Conservation (phyloP, 1,284 basidiomycete species). For the Papiliotrema laurentii region DNA sequence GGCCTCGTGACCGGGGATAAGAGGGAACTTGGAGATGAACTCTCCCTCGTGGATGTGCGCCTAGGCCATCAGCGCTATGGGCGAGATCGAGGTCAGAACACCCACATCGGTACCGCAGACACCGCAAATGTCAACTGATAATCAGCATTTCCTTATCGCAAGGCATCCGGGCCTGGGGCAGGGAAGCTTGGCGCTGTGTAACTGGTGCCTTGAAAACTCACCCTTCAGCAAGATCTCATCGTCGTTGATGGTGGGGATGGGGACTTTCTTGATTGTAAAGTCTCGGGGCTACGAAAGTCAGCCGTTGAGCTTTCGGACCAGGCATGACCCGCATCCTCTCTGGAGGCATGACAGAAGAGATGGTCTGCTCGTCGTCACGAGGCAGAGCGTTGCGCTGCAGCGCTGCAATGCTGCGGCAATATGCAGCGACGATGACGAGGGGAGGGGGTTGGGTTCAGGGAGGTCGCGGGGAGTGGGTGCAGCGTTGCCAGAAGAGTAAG, state of each 20-base stretch:
- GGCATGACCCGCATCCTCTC: too few species aligned
- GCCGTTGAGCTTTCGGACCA: too few species aligned
- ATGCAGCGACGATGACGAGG: background rate
- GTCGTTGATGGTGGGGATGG: constrained; percentile 59
- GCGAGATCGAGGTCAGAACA: background rate
- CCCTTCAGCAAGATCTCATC: constrained; percentile 69
- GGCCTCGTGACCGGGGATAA: constrained; percentile 77
- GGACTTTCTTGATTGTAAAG: constrained; percentile 60
- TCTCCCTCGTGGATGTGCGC: constrained; percentile 67
- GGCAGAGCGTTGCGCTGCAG: too few species aligned
- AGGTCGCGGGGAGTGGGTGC: background rate
- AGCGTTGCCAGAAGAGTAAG: background rate
- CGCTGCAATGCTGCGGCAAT: too few species aligned
- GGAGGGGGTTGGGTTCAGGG: constrained; percentile 1
- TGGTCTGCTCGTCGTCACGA: too few species aligned
- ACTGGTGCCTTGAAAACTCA: constrained; percentile 40
- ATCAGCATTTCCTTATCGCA: background rate
- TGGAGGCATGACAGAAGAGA: too few species aligned
- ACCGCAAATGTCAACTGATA: constrained; percentile 52
- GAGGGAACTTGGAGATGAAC: constrained; percentile 70
- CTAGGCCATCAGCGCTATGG: constrained; percentile 9
- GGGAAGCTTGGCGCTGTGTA: too few species aligned
- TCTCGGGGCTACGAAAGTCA: constrained; percentile 54
- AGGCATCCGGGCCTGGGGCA: too few species aligned
- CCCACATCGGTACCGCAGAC: constrained; percentile 68